A percentile compares a stretch with the other conserved stretches of the same genome.
Evolutionary conservation across 2,329 filamentous ascomycete species (phyloP).

Genomic region (Cladophialophora chaetospira): DNA sequence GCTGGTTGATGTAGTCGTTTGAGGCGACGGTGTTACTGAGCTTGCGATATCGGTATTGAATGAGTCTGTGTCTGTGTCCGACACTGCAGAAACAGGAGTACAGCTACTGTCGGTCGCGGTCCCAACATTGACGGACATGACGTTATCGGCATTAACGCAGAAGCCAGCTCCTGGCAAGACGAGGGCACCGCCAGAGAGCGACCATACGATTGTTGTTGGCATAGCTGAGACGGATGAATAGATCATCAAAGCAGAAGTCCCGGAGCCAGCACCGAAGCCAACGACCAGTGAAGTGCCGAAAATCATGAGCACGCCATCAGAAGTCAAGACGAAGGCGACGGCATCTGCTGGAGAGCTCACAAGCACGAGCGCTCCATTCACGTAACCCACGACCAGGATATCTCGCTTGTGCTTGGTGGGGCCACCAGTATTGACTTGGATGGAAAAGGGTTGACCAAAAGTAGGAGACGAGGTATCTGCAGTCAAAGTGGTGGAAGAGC

Average conservation of each 20-base stretch:
- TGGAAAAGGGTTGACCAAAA: constrained; percentile 7
- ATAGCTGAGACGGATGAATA: constrained; percentile 7
- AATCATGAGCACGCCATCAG: constrained; percentile 13
- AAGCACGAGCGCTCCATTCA: constrained; percentile 2
- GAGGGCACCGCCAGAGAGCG: constrained; percentile 3
- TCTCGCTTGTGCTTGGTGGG: constrained; percentile 9
- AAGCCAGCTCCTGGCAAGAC: constrained; percentile 11
- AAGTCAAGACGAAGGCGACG: constrained; percentile 4
- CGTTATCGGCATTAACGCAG: constrained; percentile 5
- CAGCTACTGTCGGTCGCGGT: constrained; percentile 7
- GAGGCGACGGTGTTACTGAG: constrained; percentile 4
- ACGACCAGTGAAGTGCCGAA: constrained; percentile 7
- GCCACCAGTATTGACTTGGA: neutral
- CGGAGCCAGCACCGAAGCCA: constrained; percentile 2
- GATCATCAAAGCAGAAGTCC: constrained; percentile 5
- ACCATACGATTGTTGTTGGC: constrained; percentile 13
- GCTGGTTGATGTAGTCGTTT: constrained; percentile 1
- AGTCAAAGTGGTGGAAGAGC: constrained; percentile 4
- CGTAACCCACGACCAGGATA: constrained; percentile 3
- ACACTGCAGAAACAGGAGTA: constrained; percentile 4
- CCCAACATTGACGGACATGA: constrained; percentile 7
- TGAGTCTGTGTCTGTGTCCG: constrained; percentile 7
- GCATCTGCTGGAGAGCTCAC: constrained; percentile 5
- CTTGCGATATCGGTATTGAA: constrained; percentile 8
- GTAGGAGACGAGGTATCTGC: constrained; percentile 9